phyloP scores from a whole-genome alignment of 495 filamentous ascomycete species.

The Aspergillus affinis region DNA sequence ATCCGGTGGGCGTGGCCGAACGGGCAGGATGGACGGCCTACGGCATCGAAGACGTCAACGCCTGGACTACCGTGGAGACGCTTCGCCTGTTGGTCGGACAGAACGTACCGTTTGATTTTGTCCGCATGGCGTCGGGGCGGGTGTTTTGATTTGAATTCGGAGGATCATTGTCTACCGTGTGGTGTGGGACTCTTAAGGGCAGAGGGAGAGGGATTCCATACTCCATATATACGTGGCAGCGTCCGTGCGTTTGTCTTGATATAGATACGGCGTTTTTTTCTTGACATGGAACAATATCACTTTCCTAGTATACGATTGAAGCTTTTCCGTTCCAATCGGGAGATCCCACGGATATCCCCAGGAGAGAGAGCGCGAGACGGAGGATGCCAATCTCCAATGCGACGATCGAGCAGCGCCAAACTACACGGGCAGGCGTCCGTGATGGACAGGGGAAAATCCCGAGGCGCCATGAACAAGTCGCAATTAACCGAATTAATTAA shows the following conservation, averaged over 20 bases:
- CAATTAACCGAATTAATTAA: slow-evolving; percentile 6
- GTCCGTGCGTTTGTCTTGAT: slow-evolving; percentile 1
- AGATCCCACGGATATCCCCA: too few species aligned
- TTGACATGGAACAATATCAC: too few species aligned
- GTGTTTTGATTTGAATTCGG: slow-evolving; percentile 53
- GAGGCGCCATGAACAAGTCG: slow-evolving; percentile 1
- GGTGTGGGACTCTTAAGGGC: too few species aligned
- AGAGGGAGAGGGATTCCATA: too few species aligned
- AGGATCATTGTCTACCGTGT: too few species aligned
- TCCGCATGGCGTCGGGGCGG: slow-evolving; percentile 70
- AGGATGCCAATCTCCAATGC: too few species aligned
- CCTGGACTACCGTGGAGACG: slow-evolving; percentile 80
- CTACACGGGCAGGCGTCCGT: slow-evolving; percentile 18
- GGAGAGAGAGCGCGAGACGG: too few species aligned
- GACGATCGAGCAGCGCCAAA: too few species aligned
- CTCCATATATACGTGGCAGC: neutral
- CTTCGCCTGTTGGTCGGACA: slow-evolving; percentile 74
- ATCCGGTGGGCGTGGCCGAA: slow-evolving; percentile 67
- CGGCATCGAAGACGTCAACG: slow-evolving; percentile 72
- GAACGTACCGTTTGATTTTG: slow-evolving; percentile 86
- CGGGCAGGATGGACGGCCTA: slow-evolving; percentile 76
- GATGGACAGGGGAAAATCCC: slow-evolving; percentile 23
- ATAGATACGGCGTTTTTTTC: neutral
- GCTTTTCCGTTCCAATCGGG: too few species aligned
- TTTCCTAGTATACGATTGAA: too few species aligned